Conservation (phyloP, 306 rosid species). For the Cicer arietinum region DNA sequence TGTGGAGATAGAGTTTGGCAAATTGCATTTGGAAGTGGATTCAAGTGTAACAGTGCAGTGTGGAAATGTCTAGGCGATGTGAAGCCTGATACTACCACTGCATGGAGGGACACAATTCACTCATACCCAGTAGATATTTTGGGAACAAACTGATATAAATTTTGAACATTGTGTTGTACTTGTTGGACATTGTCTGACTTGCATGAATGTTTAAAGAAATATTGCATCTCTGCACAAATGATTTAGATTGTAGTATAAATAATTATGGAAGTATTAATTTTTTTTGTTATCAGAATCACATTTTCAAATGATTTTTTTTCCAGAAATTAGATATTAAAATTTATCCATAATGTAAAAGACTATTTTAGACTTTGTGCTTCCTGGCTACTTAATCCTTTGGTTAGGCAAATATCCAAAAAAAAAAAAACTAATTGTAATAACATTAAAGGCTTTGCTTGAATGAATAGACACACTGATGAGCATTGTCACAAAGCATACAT, state of each 20-base stretch:
- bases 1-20: slow-evolving; percentile 71
- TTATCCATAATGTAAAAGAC: not conserved
- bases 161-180: slow-evolving; percentile 1
- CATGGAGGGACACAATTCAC: slow-evolving; percentile 61
- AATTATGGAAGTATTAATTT: not conserved
- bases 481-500: not conserved
- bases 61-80: slow-evolving; percentile 54
- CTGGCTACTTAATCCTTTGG: no score
- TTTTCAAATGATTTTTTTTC: not conserved
- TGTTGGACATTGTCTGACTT: not conserved
- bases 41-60: slow-evolving; percentile 69
- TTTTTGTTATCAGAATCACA: not conserved
- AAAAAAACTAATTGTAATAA: not conserved
- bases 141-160: slow-evolving; percentile 31
- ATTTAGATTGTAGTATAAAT: slow-evolving; percentile 3
- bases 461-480: not conserved
- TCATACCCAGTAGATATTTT: slow-evolving; percentile 52
- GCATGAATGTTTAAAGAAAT: not conserved
- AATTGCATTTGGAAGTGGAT: slow-evolving; percentile 67
- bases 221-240: not conserved
- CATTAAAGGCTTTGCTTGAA: not conserved
- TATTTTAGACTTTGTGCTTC: not conserved
- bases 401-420: not conserved
- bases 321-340: not conserved
- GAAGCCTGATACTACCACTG: slow-evolving; percentile 46